phyloP scores from a whole-genome alignment of 345 rosid genomes.

The Raphanus raphanistrum region DNA sequence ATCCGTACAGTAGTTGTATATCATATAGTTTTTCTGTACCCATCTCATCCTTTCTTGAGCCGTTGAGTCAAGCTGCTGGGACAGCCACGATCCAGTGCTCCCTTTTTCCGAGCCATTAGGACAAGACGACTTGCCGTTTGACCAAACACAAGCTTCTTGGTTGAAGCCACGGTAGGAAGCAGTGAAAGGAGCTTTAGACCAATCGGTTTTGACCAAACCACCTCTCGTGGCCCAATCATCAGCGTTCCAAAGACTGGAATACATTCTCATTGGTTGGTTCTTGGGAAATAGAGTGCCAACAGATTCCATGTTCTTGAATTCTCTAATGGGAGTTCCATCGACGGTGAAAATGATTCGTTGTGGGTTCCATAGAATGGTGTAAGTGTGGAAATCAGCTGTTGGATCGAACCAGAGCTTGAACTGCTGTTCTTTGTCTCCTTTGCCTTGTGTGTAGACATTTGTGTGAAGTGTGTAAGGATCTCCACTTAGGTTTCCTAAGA shows the following conservation, averaged over 20 bases:
- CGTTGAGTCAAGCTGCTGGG: conserved; percentile 49
- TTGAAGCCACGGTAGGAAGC: conserved; percentile 54
- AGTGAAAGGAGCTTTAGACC: conserved; percentile 64
- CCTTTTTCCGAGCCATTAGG: conserved; percentile 21
- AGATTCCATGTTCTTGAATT: conserved; percentile 61
- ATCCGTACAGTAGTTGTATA: conserved; percentile 58
- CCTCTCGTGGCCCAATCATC: conserved; percentile 72
- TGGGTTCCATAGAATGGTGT: conserved; percentile 63
- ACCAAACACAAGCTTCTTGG: conserved; percentile 53
- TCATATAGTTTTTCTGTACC: conserved; percentile 61
- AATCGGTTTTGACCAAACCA: conserved; percentile 58
- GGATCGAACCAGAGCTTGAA: conserved; percentile 71
- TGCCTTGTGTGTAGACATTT: conserved; percentile 56
- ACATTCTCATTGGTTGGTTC: conserved; percentile 55
- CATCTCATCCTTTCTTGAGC: conserved; percentile 51
- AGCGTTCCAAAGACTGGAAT: conserved; percentile 64
- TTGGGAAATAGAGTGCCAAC: conserved; percentile 52
- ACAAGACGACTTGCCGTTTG: conserved; percentile 40
- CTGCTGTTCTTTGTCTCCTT: conserved; percentile 67
- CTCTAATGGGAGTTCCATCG: conserved; percentile 60
- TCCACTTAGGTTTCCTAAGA: conserved; percentile 63
- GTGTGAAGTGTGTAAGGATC: conserved; percentile 70
- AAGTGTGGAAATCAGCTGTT: conserved; percentile 58
- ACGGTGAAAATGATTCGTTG: conserved; percentile 57
- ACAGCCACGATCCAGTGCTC: conserved; percentile 33